Conservation (phyloP, 495 filamentous ascomycete genomes). For the Aspergillus coremiiformis region DNA sequence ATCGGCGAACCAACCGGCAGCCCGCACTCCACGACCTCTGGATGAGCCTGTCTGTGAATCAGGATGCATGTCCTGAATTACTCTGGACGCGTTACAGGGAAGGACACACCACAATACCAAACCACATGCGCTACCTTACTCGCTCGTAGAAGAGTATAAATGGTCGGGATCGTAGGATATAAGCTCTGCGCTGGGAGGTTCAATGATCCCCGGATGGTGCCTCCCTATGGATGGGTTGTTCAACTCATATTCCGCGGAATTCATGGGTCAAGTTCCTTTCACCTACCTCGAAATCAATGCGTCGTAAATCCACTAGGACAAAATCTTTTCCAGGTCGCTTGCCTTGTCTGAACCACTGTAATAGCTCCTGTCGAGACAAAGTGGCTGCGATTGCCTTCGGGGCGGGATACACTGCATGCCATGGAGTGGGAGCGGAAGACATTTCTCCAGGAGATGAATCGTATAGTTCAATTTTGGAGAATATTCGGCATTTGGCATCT, state of each 20-base stretch:
- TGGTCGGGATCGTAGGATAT: slow-evolving; percentile 46
- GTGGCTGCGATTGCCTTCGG: slow-evolving; percentile 23
- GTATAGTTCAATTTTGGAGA: neutral
- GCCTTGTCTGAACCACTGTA: slow-evolving; percentile 33
- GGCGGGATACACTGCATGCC: slow-evolving; percentile 40
- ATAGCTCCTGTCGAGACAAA: slow-evolving; percentile 31
- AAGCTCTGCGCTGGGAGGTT: slow-evolving; percentile 67
- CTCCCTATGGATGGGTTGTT: slow-evolving; percentile 42
- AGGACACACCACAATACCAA: slow-evolving; percentile 59
- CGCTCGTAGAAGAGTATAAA: slow-evolving; percentile 48
- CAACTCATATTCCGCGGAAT: neutral
- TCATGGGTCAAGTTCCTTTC: neutral
- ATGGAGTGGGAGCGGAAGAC: slow-evolving; percentile 18
- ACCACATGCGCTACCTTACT: slow-evolving; percentile 47
- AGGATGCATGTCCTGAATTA: neutral
- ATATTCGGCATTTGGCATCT: no score
- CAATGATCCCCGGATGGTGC: slow-evolving; percentile 58
- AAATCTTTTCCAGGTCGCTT: slow-evolving; percentile 43
- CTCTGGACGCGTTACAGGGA: neutral
- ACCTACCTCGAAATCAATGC: slow-evolving; percentile 54
- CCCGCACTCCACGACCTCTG: slow-evolving; percentile 51
- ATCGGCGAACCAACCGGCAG: slow-evolving; percentile 61
- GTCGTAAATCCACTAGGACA: slow-evolving; percentile 55
- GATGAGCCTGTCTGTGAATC: slow-evolving; percentile 49
- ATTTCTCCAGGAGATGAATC: neutral